These are phyloP conservation scores for Russula brevipes DNA, from an alignment of 768 basidiomycete genomes.

Conservation along the genomic window DNA sequence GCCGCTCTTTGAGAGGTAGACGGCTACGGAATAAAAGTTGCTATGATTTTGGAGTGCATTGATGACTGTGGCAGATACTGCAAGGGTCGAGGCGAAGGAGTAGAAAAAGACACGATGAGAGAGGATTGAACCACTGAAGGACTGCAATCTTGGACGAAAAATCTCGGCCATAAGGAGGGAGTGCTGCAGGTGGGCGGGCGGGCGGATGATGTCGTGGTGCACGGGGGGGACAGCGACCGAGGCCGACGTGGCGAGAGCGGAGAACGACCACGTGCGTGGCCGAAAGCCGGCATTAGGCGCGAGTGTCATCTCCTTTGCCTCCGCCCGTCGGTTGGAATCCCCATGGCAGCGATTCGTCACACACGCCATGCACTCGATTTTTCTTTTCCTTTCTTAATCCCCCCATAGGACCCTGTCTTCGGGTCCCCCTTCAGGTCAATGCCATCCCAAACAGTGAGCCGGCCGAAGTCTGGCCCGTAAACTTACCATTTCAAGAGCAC, in stretches of 20 bases:
- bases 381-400: background rate
- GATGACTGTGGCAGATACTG: slow-evolving; percentile 66
- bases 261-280: slow-evolving; percentile 6
- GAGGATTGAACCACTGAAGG: slow-evolving; percentile 46
- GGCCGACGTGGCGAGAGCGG: slow-evolving; percentile 13
- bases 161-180: slow-evolving; percentile 35
- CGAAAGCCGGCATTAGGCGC: background rate
- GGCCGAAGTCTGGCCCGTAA: background rate
- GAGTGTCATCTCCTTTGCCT: background rate
- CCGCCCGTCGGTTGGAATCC: slow-evolving; percentile 3
- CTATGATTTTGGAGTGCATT: slow-evolving; percentile 78
- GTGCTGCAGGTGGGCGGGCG: background rate
- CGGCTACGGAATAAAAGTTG: slow-evolving; percentile 92
- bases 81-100: slow-evolving; percentile 55
- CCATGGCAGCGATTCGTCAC: slow-evolving; percentile 7
- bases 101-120: slow-evolving; percentile 69
- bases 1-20: slow-evolving; percentile 88
- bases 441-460: background rate
- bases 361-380: slow-evolving; percentile 3
- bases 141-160: slow-evolving; percentile 48
- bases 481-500: slow-evolving; percentile 8
- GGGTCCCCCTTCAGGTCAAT: background rate
- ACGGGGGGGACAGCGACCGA: background rate
- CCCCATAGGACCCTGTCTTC: background rate
- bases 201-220: background rate